Percentiles rank a stretch among this genome's conserved stretches.
Evolutionary conservation across 768 basidiomycete genomes (phyloP).

Genomic region (Leccinum boreale): DNA sequence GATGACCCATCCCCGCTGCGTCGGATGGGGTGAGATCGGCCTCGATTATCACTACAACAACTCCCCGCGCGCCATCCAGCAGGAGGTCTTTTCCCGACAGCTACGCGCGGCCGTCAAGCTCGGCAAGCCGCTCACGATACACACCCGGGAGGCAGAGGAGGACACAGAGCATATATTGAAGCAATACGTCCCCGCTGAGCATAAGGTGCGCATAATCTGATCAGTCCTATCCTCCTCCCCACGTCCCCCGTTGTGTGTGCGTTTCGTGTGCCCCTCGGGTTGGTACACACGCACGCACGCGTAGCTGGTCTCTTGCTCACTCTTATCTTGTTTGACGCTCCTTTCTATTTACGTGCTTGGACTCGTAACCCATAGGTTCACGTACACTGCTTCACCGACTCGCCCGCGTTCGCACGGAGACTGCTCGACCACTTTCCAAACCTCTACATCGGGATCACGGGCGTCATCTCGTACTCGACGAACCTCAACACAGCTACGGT

Average conservation of each 20-base stretch:
- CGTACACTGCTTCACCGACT: constrained; percentile 86
- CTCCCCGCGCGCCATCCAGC: constrained; percentile 69
- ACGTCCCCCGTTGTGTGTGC: not conserved
- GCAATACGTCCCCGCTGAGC: constrained; percentile 67
- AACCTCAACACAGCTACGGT: constrained; percentile 70
- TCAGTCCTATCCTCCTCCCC: not conserved
- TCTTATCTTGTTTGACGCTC: not conserved
- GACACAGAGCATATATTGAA: constrained; percentile 80
- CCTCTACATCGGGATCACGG: constrained; percentile 81
- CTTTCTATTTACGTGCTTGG: not conserved
- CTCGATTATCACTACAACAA: constrained; percentile 83
- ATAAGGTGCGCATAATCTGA: constrained; percentile 43
- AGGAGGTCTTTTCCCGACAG: constrained; percentile 62
- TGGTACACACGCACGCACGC: not conserved
- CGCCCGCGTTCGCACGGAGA: constrained; percentile 67
- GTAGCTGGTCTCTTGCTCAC: not conserved
- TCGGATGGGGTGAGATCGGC: constrained; percentile 88
- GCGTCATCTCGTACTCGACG: constrained; percentile 77
- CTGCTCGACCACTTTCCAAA: constrained; percentile 78
- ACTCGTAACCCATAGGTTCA: constrained; percentile 52
- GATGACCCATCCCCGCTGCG: constrained; percentile 76
- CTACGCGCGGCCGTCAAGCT: constrained; percentile 63
- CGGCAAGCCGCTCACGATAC: constrained; percentile 78
- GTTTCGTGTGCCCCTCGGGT: not conserved
- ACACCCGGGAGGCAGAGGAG: constrained; percentile 82